Conservation (phyloP, 2,329 filamentous ascomycete species). For the Podosphaera xanthii region DNA sequence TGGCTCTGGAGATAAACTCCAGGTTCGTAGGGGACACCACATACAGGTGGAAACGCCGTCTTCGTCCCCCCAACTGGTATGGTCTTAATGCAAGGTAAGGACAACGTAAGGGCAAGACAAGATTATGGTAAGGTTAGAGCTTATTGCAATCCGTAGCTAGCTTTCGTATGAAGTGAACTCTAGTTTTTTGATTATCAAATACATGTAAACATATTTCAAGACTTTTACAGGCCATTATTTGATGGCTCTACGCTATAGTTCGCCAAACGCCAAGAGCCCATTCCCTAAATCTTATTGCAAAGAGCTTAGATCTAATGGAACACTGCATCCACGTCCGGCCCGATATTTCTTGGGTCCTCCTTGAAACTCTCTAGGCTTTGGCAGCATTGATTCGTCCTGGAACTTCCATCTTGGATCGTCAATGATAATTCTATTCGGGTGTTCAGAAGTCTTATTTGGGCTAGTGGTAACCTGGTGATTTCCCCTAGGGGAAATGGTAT, state of each 20-base stretch:
- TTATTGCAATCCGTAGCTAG: neutral
- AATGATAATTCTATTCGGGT: slow-evolving; percentile 28
- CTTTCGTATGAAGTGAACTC: neutral
- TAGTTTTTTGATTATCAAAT: neutral
- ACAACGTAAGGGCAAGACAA: no score
- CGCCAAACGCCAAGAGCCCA: neutral
- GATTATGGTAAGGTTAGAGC: neutral
- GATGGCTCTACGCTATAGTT: neutral
- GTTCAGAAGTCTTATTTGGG: slow-evolving; percentile 19
- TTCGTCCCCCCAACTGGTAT: no score
- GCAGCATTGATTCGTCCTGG: slow-evolving; percentile 57
- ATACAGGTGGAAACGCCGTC: no score
- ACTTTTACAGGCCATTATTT: neutral
- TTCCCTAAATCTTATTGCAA: slow-evolving; percentile 5
- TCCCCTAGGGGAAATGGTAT: slow-evolving; percentile 43
- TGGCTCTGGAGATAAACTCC: no score
- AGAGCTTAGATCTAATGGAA: slow-evolving; percentile 60
- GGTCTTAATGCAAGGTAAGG: no score
- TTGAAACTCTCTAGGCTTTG: slow-evolving; percentile 61
- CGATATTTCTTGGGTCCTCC: slow-evolving; percentile 61
- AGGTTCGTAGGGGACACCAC: no score
- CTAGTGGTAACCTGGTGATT: slow-evolving; percentile 23
- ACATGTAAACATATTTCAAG: neutral
- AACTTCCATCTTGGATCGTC: slow-evolving; percentile 74
- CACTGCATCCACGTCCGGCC: slow-evolving; percentile 79